Evolutionary conservation across 257 asterid genomes (phyloP), one percentile per base, ranked within the genome.

Genomic region (Plectranthus barbatus): DNA sequence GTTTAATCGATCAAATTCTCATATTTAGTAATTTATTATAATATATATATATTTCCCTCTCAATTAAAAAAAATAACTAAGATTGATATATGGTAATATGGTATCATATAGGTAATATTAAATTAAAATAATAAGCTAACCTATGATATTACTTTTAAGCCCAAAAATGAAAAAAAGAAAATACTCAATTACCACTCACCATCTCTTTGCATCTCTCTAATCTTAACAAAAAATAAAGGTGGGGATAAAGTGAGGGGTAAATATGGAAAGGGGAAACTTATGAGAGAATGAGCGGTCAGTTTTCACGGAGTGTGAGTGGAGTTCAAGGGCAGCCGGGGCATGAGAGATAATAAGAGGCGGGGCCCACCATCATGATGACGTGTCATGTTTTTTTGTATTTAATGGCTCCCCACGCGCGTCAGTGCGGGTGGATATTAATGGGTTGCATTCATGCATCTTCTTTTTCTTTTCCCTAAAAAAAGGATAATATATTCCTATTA

Each of bases 311-410:
- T 20, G 31, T 80, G 41, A 79, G 77, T 71, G 80, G 77, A 50
- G 72, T 73, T 55, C 0, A 3, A 1, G 80, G 87, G 89, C 79
- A 80, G 73, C 13, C 24, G 45, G 82, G 90, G 82, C 84, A 83
- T 15, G 86, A 67, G 78, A 79, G 77, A 83, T 34, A 68, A 56
- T 51, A 3, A 61, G 62, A 60, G 80, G 76, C 0, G 77, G 91
- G 89, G 56, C 85, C 88, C 77, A 78, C 69, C 21, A 47, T 49
- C 15, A 45, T 1, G 70, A 60, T 78, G 85, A 86, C 87, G 80
- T 84, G 95, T 76, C 76, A 70, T 10, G 15, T 29, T 19, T 45
- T 49, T 26, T 2, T 39, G 60, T 17, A 29, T 40, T 23, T 36
- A 0, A 0, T 26, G 31, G 31, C 31, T 7, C 10, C 44, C 19